These are phyloP conservation scores for Scenedesmus sp. DNA, from an alignment of 163 green algal species.

Conservation along the genomic window DNA sequence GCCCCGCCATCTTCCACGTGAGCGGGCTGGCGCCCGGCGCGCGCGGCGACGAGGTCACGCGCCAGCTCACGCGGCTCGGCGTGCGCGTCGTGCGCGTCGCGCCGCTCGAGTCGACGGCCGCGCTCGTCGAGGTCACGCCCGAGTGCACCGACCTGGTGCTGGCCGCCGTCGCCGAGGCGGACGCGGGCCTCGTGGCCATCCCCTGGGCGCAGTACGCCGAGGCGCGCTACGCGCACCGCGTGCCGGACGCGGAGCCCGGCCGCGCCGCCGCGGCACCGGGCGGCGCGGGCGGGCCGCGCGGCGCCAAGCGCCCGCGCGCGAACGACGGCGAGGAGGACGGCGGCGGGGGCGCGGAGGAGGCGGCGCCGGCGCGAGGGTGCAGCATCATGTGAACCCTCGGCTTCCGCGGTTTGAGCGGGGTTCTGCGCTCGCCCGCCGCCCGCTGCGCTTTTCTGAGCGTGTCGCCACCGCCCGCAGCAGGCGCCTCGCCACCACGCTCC, in stretches of 20 bases:
- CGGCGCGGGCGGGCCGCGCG: not conserved
- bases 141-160: too few species aligned
- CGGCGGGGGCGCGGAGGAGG: too few species aligned
- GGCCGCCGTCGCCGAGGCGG: not conserved
- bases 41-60: not conserved
- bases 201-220: conserved; percentile 24
- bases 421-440: too few species aligned
- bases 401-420: too few species aligned
- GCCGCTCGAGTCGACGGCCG: conserved; percentile 21
- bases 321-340: not conserved
- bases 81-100: not conserved
- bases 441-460: too few species aligned
- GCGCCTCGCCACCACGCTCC: too few species aligned
- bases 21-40: not conserved
- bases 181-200: conserved; percentile 9
- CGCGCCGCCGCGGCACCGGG: not conserved
- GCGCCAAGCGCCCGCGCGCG: not conserved
- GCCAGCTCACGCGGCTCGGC: not conserved
- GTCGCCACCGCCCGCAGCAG: too few species aligned
- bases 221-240: conserved; percentile 1
- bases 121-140: conserved; percentile 24
- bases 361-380: too few species aligned
- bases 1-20: not conserved
- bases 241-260: not conserved
- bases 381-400: too few species aligned